phyloP scores from a whole-genome alignment of 1,139 yeast species.

The Suhomyces chickasaworum region DNA sequence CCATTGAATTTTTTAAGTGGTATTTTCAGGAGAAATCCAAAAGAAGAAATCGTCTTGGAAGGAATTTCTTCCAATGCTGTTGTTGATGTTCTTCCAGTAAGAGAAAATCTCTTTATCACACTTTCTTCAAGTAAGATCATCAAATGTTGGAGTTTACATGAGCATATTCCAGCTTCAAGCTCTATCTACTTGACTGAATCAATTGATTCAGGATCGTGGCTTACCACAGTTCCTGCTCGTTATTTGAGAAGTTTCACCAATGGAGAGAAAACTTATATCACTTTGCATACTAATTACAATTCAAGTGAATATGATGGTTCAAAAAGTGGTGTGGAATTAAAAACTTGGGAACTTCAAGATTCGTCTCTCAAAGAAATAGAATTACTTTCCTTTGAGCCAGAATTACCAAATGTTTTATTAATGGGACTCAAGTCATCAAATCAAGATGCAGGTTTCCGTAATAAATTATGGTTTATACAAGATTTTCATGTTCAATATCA shows the following conservation, averaged over 20 bases:
- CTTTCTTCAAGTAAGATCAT: conserved; percentile 52
- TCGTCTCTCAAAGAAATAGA: conserved; percentile 30
- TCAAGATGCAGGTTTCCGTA: conserved; percentile 13
- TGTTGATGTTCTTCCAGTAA: conserved; percentile 31
- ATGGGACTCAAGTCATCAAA: conserved; percentile 3
- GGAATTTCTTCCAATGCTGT: conserved; percentile 36
- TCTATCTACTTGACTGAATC: conserved; percentile 21
- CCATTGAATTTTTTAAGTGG: conserved; percentile 38
- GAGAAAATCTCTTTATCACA: conserved; percentile 15
- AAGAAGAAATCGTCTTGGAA: conserved; percentile 23
- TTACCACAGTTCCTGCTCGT: conserved; percentile 35
- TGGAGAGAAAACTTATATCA: conserved; percentile 19
- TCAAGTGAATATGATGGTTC: conserved; percentile 11
- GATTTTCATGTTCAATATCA: conserved; percentile 38
- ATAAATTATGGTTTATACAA: conserved; percentile 49
- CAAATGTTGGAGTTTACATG: conserved; percentile 56
- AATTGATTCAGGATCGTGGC: conserved; percentile 27
- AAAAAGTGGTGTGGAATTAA: conserved; percentile 28
- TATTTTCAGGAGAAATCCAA: conserved; percentile 21
- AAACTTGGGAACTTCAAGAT: conserved; percentile 24
- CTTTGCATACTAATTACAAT: conserved; percentile 20
- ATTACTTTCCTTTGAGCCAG: conserved; percentile 30
- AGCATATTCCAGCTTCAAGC: conserved; percentile 29
- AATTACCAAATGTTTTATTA: conserved; percentile 24
- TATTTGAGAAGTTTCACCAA: conserved; percentile 26